Conservation (phyloP, 257 asterid genomes). For the Solanum ossicruentum region DNA sequence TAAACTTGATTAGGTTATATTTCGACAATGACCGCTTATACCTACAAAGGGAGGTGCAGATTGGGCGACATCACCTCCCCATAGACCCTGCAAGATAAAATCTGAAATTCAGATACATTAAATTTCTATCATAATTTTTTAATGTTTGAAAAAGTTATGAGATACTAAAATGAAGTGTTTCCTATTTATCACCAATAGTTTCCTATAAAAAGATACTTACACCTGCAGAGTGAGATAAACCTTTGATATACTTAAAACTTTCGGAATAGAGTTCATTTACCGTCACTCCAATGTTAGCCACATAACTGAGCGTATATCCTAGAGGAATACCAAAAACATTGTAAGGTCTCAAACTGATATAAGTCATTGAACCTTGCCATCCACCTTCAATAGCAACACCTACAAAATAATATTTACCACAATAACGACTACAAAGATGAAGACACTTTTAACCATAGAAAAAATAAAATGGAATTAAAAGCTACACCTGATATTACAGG, state of each 20-base stretch:
- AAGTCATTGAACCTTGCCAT: conserved; percentile 74
- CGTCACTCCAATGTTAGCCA: conserved; percentile 40
- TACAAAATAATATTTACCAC: neutral
- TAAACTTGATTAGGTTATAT: no score
- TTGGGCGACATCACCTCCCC: conserved; percentile 27
- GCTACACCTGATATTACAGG: conserved; percentile 67
- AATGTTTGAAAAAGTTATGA: no score
- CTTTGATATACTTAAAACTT: neutral
- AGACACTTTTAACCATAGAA: neutral
- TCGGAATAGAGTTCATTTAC: conserved; percentile 10
- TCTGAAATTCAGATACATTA: neutral
- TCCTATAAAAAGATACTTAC: neutral
- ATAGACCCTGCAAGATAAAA: conserved; percentile 39
- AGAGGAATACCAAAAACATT: conserved; percentile 52
- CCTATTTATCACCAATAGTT: neutral
- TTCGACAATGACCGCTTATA: no score
- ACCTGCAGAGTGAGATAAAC: neutral
- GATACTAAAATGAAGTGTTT: neutral
- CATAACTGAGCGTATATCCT: conserved; percentile 52
- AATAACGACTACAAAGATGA: neutral
- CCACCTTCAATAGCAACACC: conserved; percentile 83
- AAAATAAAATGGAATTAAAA: neutral
- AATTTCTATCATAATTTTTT: neutral
- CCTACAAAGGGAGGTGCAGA: no score
- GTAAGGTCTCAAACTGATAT: conserved; percentile 61